Evolutionary conservation across 1,284 basidiomycete genomes (phyloP), one percentile per base, ranked within the genome.

Genomic region (Fomitopsis pinicola): DNA sequence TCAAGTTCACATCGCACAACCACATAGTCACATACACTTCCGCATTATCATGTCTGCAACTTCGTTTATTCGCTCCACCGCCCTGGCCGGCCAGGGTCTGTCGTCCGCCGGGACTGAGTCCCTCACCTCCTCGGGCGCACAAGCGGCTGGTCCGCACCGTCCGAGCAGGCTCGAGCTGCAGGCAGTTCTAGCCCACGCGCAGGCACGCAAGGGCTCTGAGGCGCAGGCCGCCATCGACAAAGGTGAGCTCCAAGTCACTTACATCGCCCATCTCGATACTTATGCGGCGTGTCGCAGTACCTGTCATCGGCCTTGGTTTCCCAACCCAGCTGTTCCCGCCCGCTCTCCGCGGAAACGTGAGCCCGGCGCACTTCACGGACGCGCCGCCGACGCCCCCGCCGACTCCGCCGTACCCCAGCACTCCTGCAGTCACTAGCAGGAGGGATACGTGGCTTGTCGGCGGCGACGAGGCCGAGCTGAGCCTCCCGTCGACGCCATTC

Each of bases 141-240:
- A 35, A 28, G 22, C 52, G 52, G 10, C 17, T 54, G 35, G 52
- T 26, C 10, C 35, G 52, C 55, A 59, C 53, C 68, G 68, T 53
- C 66, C 65, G 15, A 67, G 45, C 64, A 67, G 62, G 57, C 48
- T 35, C 28, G 68, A 69, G 58, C 66, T 69, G 17, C 63, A 66
- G 54, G 57, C 59, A 42, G 42, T 52, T 35, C 65, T 69, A 44
- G 57, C 59, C 57, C 66, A 65, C 33, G 66, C 68, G 15, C 36
- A 59, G 54, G 59, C 26, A 40, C 68, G 68, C 64, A 52, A 52
- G 50, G 56, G 42, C 17, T 55, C 35, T 57, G 58, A 30, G 62
- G 57, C 19, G 55, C 44, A 36, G 59, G 50, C 26, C n/a, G 26
- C 33, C 35, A 46, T 15, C 55, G 59, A 19, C 57, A 42, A 30